Evolutionary conservation across 176 grass and related monocot genomes (phyloP).

Genomic region (bread wheat (Triticum aestivum)): IWGSC_CS_RefSeq_v2.1 NC_057813.1:751980881-751981380

Average conservation of each 20-base stretch:
- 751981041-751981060: too few relatives aligned
- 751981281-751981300: not conserved
- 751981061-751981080: too few relatives aligned
- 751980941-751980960: not conserved
- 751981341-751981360: conserved; percentile 14
- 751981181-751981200: not conserved
- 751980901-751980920: conserved; percentile 59
- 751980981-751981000: too few relatives aligned
- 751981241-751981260: not conserved
- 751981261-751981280: not conserved
- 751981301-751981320: not conserved
- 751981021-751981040: too few relatives aligned
- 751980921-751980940: not conserved
- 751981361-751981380: not conserved
- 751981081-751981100: too few relatives aligned
- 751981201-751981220: not conserved
- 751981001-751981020: too few relatives aligned
- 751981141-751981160: not conserved
- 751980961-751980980: not conserved
- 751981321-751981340: not conserved
- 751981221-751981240: not conserved
- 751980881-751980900: conserved; percentile 92
- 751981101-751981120: too few relatives aligned
- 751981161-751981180: not conserved
- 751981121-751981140: not conserved